Evolutionary conservation across 441 rosid species (phyloP), one percentile per base, ranked within the genome.

Genomic region (Adansonia madagascariensis): DNA sequence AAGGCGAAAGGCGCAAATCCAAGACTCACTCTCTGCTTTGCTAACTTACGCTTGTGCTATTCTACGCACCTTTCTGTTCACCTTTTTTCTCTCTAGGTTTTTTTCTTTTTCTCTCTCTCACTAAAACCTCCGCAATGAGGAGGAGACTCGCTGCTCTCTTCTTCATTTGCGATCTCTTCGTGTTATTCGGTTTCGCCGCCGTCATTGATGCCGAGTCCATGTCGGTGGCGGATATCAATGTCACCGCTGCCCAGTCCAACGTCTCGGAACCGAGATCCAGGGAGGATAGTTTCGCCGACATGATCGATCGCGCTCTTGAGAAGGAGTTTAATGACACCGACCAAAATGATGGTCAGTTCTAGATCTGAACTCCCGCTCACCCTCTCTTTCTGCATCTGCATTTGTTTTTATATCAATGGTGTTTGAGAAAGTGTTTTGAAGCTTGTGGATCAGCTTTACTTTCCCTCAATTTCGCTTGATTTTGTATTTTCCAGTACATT

Each of bases 241-340:
- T 84, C 75, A 89, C 92, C 43, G 70, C 59, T 43, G 50, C 56
- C 18, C 91, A 84, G 69, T 77, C 76, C 79, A 91, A 89, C 83
- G 81, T 78, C 12, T 85, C 96, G 76, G 79, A 20, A 60, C 44
- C 85, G 77, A 89, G 92, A 88, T 89, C 93, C 76, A 90, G 80
- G 75, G 93, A 92, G 78, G 96, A 88, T 52, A 93, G 95, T 81
- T 92, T 95, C 77, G 98, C 95, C 6, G 92, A 88, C 83, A 93
- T 95, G 84, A 91, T 95, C 75, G 97, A 92, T 90, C 93, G 98
- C 17, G 99, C 99, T 41, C 88, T 95, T 52, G 96, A 90, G 90
- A 91, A 92, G 82, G 99, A 95, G 90, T 95, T 93, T 83, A 86
- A 90, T n/a, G 99, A 95, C 78, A 91, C 86, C 67, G 95, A 95